Evolutionary conservation across 768 basidiomycete genomes (phyloP).

Genomic region (Mycena rebaudengoi): DNA sequence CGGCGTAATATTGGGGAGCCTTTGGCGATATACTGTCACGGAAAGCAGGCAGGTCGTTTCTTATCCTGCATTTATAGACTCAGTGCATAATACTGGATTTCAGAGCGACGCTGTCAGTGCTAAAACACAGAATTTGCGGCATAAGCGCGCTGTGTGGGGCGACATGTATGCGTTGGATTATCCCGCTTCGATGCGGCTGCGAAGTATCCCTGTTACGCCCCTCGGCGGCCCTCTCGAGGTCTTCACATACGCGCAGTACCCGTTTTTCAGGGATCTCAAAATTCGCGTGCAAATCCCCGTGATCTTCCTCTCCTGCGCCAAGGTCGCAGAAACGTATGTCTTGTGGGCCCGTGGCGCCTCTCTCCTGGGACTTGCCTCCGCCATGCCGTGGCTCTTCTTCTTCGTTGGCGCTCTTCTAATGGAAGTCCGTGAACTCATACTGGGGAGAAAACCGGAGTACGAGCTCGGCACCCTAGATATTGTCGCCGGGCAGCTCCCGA

Average conservation of each 20-base stretch:
- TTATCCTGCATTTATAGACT: background rate
- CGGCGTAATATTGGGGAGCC: slow-evolving; percentile 20
- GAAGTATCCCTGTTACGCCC: slow-evolving; percentile 24
- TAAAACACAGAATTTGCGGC: background rate
- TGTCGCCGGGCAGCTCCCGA: slow-evolving; percentile 32
- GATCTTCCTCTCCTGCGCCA: slow-evolving; percentile 22
- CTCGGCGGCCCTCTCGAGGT: slow-evolving; percentile 19
- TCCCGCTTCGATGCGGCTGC: slow-evolving; percentile 24
- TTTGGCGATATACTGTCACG: slow-evolving; percentile 19
- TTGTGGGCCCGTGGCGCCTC: slow-evolving; percentile 18
- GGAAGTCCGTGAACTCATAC: slow-evolving; percentile 13
- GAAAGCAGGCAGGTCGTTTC: background rate
- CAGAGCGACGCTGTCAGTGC: background rate
- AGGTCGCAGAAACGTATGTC: slow-evolving; percentile 29
- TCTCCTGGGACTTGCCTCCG: slow-evolving; percentile 14
- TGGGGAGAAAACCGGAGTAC: background rate
- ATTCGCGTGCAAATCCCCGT: slow-evolving; percentile 8
- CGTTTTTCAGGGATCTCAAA: slow-evolving; percentile 13
- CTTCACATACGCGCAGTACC: slow-evolving; percentile 25
- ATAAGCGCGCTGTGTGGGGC: background rate
- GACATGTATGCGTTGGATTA: slow-evolving; percentile 37
- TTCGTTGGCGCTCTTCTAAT: slow-evolving; percentile 18
- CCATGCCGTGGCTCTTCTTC: slow-evolving; percentile 33
- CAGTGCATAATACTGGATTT: background rate
- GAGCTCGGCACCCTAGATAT: slow-evolving; percentile 27